Conservation (phyloP, 495 filamentous ascomycete species). For the Penicillium crystallinum region DNA sequence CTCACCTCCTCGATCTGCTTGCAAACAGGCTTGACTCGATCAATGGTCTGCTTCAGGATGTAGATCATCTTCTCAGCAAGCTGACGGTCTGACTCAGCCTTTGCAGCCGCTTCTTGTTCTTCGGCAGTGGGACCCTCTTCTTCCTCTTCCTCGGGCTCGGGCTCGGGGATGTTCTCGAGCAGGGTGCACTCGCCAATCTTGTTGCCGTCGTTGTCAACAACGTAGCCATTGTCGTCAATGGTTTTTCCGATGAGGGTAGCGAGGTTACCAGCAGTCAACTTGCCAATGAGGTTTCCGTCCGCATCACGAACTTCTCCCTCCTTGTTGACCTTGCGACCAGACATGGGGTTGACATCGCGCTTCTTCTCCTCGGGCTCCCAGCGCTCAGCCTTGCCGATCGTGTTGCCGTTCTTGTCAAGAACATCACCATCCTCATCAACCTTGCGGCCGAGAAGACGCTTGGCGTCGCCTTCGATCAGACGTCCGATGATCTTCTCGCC, state of each 20-base stretch:
- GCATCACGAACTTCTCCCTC: conserved; percentile 79
- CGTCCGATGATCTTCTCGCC: conserved; percentile 67
- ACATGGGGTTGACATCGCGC: conserved; percentile 61
- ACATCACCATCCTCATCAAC: conserved; percentile 85
- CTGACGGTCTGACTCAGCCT: conserved; percentile 63
- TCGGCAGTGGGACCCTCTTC: conserved; percentile 40
- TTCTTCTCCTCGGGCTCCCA: conserved; percentile 76
- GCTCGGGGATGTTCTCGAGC: conserved; percentile 64
- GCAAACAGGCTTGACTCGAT: conserved; percentile 77
- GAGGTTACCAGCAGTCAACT: conserved; percentile 69
- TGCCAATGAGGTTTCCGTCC: conserved; percentile 75
- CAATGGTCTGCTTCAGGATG: conserved; percentile 74
- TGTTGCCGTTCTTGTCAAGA: conserved; percentile 75
- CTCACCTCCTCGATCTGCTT: conserved; percentile 79
- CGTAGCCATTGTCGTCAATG: conserved; percentile 82
- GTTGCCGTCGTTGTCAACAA: conserved; percentile 76
- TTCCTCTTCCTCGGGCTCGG: conserved; percentile 19
- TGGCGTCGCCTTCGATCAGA: conserved; percentile 65
- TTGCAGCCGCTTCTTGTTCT: conserved; percentile 49
- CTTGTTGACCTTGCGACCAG: conserved; percentile 71
- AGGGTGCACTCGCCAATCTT: conserved; percentile 76
- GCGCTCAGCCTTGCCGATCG: conserved; percentile 73
- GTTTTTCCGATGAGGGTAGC: conserved; percentile 66
- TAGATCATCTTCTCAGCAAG: conserved; percentile 71
- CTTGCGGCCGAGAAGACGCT: conserved; percentile 63